Evolutionary conservation across 129 eudicot species (phyloP), one percentile per base, ranked within the genome.

Genomic region (Ambrosia artemisiifolia): DNA sequence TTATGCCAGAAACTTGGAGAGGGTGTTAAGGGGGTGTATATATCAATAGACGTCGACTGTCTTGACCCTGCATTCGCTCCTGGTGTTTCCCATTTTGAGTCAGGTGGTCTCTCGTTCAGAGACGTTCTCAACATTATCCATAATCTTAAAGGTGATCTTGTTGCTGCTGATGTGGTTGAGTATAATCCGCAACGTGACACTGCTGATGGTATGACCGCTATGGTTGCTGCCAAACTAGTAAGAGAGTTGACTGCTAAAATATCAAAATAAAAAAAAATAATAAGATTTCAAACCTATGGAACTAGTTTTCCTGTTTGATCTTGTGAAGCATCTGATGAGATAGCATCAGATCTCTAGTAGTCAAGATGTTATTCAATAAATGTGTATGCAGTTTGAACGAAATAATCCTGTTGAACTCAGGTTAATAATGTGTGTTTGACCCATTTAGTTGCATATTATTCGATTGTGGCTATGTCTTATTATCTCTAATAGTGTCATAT

Each of bases 11-110:
- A 90, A 85, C 95, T 93, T 33, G 98, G 98, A 35, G 98, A 92
- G 70, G 96, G 96, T 19, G 98, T 80, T 42, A 92, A 89, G 84
- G 98, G 98, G 50, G 98, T 92, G 49, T 92, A 92, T 55, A 80
- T 92, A 19, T 92, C 98, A 3, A 65, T 93, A 28, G 98, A 93
- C 28, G 84, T 93, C 42, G 98, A 93, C 81, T 89, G 90, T 74
- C 90, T 93, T 19, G 98, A 93, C 81, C 98, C 98, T 65, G 96
- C 95, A 74, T 89, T 93, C 78, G 98, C 96, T 28, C 98, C 96
- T 4, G 98, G 98, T 19, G 95, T 93, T 46, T 93, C 98, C 53
- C 98, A 93, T 81, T 82, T 90, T 24, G 98, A 93, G 75, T 88
- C 98, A 0, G 98, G 98, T 55, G 98, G 98, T 63, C 96, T 93